Percentiles rank a stretch among this genome's conserved stretches.
Evolutionary conservation across 257 asterid species (phyloP).

Genomic region (Sherardia arvensis): DNA sequence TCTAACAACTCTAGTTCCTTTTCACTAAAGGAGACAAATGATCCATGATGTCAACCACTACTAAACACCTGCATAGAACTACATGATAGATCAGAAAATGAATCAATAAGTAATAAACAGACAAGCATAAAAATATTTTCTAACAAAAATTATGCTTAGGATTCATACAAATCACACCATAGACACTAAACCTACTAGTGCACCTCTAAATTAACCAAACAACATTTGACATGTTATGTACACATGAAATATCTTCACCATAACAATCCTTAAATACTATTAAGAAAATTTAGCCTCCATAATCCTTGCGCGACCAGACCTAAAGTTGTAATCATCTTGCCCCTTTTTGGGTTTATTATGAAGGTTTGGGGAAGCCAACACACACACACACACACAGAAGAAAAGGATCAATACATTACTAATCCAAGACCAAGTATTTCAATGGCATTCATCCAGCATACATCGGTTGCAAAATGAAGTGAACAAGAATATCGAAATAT

Average conservation of each 20-base stretch:
- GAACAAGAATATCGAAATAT: background rate
- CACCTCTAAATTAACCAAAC: background rate
- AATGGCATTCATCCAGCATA: background rate
- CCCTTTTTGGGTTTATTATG: too few relatives aligned
- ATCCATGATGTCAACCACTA: background rate
- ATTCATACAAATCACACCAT: background rate
- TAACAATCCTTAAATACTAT: background rate
- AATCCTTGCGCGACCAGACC: too few relatives aligned
- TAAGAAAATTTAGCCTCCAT: too few relatives aligned
- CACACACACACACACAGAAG: background rate
- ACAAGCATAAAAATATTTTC: background rate
- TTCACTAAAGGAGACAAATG: background rate
- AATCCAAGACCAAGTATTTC: background rate
- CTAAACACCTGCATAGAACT: conserved; percentile 9
- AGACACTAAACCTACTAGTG: background rate
- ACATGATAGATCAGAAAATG: conserved; percentile 4
- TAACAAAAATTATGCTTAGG: background rate
- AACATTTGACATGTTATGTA: too few relatives aligned
- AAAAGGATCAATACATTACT: background rate
- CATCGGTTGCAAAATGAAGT: background rate
- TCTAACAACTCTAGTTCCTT: background rate
- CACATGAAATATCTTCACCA: background rate
- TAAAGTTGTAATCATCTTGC: too few relatives aligned
- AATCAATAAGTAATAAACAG: background rate
- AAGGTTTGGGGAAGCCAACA: background rate